Percentiles rank a stretch among this genome's conserved stretches.
Conservation (phyloP, 2,329 filamentous ascomycete species). For the Colletotrichum sp. region DNA sequence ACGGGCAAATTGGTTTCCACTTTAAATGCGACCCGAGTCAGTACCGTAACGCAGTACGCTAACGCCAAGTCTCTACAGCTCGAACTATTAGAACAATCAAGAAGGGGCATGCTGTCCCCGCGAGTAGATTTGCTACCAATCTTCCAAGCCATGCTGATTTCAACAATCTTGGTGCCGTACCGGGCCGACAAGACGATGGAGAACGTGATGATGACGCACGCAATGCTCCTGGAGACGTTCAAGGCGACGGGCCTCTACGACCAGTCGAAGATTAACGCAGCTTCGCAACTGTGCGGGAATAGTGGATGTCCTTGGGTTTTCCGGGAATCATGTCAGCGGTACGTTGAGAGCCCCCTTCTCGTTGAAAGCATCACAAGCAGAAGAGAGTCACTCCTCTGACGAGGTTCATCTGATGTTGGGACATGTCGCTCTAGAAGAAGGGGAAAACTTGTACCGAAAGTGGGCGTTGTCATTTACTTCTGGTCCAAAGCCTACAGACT, state of each 20-base stretch:
- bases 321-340: conserved; percentile 7
- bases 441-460: not conserved
- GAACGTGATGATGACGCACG: conserved; percentile 8
- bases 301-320: not conserved
- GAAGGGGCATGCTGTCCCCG: not conserved
- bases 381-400: not conserved
- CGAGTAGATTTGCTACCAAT: not conserved
- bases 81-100: not conserved
- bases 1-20: not conserved
- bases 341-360: not conserved
- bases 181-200: conserved; percentile 4
- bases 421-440: not conserved
- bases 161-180: conserved; percentile 5
- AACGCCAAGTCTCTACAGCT: not conserved
- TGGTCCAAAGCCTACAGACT: too few relatives aligned
- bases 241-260: conserved; percentile 3
- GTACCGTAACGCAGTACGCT: not conserved
- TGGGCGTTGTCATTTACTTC: not conserved
- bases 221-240: conserved; percentile 8
- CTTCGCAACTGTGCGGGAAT: not conserved
- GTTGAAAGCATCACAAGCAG: not conserved
- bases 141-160: conserved; percentile 2
- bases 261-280: not conserved
- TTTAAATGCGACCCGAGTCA: not conserved
- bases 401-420: not conserved